phyloP scores from a whole-genome alignment of 2,329 filamentous ascomycete species.

The Cyclaneusma minus region DNA sequence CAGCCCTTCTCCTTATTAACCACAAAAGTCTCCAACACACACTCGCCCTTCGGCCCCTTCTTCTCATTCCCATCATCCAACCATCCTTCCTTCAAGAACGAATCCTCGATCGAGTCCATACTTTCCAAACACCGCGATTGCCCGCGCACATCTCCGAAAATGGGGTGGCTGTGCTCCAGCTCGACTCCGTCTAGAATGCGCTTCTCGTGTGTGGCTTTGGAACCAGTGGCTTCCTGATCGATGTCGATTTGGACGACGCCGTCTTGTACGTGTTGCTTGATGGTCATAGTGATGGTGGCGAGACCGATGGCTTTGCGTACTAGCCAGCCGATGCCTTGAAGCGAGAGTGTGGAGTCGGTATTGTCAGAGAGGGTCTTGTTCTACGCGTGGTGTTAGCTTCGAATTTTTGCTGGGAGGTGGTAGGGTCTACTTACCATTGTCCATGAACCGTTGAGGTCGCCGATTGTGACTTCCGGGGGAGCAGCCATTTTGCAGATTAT shows the following conservation, averaged over 20 bases:
- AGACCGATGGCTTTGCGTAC: conserved; percentile 41
- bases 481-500: conserved; percentile 42
- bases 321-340: conserved; percentile 42
- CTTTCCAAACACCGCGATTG: conserved; percentile 26
- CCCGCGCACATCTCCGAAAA: conserved; percentile 44
- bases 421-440: conserved; percentile 27
- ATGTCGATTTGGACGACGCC: conserved; percentile 35
- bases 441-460: conserved; percentile 36
- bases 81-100: conserved; percentile 31
- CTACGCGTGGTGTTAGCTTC: conserved; percentile 19
- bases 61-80: conserved; percentile 26
- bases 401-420: background rate
- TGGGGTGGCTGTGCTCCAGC: conserved; percentile 38
- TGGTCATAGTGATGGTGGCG: conserved; percentile 36
- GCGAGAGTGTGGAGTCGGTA: conserved; percentile 38
- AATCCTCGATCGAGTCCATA: conserved; percentile 23
- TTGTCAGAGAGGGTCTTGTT: conserved; percentile 45
- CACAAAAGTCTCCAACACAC: conserved; percentile 32
- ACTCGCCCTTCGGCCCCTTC: conserved; percentile 24
- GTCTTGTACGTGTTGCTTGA: conserved; percentile 25
- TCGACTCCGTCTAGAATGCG: conserved; percentile 38
- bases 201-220: conserved; percentile 39
- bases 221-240: conserved; percentile 45
- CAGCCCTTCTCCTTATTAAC: conserved; percentile 31
- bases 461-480: conserved; percentile 32